These are phyloP conservation scores for Akanthomyces uredinophilus DNA, from an alignment of 2,329 filamentous ascomycete genomes.

Conservation along the genomic window DNA sequence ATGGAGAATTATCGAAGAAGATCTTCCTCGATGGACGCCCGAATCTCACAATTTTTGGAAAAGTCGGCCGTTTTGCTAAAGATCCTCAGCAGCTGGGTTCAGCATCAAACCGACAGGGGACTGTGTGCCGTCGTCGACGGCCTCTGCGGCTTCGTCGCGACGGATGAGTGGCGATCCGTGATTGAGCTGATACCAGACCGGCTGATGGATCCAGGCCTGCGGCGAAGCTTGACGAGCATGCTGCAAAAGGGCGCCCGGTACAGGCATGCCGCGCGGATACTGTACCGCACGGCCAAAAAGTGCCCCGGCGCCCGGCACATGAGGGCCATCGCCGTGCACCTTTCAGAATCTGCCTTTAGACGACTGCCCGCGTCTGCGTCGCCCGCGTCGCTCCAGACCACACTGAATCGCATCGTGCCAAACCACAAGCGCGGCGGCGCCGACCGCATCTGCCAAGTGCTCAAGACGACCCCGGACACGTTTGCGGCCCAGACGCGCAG, in stretches of 20 bases:
- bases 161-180: background rate
- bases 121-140: background rate
- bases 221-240: background rate
- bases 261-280: background rate
- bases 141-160: background rate
- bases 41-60: background rate
- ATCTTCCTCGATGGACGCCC: background rate
- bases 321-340: background rate
- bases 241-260: background rate
- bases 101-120: background rate
- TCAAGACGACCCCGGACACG: background rate
- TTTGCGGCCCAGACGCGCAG: background rate
- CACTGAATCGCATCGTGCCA: background rate
- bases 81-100: background rate
- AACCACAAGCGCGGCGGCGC: background rate
- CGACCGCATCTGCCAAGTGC: background rate
- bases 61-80: background rate
- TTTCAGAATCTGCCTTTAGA: background rate
- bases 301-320: background rate
- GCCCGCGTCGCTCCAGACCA: background rate
- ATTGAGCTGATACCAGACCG: background rate
- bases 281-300: constrained; percentile 7
- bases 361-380: accelerated
- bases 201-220: background rate
- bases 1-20: background rate